A percentile compares a stretch with the other conserved stretches of the same genome.
phyloP scores from a whole-genome alignment of 2,329 filamentous ascomycete species.

The Acephala macrosclerotiorum region DNA sequence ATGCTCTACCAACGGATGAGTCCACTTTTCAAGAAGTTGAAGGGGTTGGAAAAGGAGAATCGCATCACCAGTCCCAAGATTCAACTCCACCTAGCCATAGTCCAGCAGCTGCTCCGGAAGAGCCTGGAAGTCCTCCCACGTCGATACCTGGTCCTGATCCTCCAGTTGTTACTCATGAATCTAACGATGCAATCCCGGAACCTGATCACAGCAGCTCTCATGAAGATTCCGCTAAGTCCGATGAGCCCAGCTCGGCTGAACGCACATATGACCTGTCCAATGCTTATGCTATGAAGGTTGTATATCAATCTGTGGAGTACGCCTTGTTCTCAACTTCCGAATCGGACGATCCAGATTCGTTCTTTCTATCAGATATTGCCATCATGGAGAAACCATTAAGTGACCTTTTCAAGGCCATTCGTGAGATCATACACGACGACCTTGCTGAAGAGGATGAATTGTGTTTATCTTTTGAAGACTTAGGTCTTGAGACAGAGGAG shows the following conservation, averaged over 20 bases:
- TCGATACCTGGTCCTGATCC: conserved; percentile 14
- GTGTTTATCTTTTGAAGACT: conserved; percentile 59
- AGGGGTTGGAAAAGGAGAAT: background rate
- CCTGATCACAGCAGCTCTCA: background rate
- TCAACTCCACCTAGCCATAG: conserved; percentile 10
- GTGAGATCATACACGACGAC: conserved; percentile 60
- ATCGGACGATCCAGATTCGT: conserved; percentile 59
- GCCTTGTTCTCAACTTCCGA: conserved; percentile 64
- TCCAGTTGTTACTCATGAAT: background rate
- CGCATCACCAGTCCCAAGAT: conserved; percentile 15
- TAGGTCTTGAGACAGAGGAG: conserved; percentile 64
- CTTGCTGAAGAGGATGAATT: conserved; percentile 64
- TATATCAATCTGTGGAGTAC: conserved; percentile 63
- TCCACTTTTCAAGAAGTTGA: conserved; percentile 3
- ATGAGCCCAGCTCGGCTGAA: background rate
- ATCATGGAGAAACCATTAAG: conserved; percentile 59
- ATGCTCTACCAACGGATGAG: background rate
- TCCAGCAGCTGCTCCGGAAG: conserved; percentile 7
- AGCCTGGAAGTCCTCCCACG: conserved; percentile 25
- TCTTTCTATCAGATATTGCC: conserved; percentile 62
- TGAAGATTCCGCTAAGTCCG: background rate
- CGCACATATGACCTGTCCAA: background rate
- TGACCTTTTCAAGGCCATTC: conserved; percentile 63
- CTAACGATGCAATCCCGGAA: background rate
- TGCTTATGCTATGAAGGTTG: conserved; percentile 55